Evolutionary conservation across 371 early-diverging fungal species (phyloP), one percentile per base, ranked within the genome.

Genomic region (Zychaea mexicana): DNA sequence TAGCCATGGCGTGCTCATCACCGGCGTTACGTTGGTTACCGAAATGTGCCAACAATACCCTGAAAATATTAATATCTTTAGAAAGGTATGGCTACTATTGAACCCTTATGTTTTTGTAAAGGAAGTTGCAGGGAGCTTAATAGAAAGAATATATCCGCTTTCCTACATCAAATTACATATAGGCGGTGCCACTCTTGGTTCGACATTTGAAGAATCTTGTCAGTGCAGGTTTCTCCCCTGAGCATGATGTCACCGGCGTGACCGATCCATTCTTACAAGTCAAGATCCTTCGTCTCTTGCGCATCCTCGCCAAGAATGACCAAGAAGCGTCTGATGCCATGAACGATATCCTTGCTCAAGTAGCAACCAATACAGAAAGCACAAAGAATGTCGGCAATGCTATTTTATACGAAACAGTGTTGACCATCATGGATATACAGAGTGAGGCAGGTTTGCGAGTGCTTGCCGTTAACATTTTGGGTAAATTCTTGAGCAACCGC

Each of bases 211-310:
- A 95, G 67, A 87, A 88, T 59, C 83, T 99, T 46, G 88, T 94
- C 47, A 90, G 92, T 9, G 87, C 94, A 22, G 95, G 95, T 9
- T 92, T 89, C 66, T 91, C 94, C n/a, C 91, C 96, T 10, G 99
- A 99, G 70, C 96, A 98, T 65, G 97, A 96, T 78, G 98, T 99
- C 30, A 90, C 89, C 45, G 98, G 97, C 31, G 90, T 98, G 47
- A 93, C 93, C 9, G 98, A 99, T 73, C 99, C 99, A 28, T 99
- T 98, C 81, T 77, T 99, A 63, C 98, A 98, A 77, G 93, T 97
- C 65, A 94, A 94, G 67, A 87, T 97, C n/a, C 79, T 99, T 42
- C 87, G 95, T 15, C 81, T 99, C 31, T 79, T 99, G 64, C 85
- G 98, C 38, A 86, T 95, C 49, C 83, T 97, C 22, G 98, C 96